Base-by-base conservation (phyloP, 257 asterid genomes). In the Orobanche coerulescens region DNA sequence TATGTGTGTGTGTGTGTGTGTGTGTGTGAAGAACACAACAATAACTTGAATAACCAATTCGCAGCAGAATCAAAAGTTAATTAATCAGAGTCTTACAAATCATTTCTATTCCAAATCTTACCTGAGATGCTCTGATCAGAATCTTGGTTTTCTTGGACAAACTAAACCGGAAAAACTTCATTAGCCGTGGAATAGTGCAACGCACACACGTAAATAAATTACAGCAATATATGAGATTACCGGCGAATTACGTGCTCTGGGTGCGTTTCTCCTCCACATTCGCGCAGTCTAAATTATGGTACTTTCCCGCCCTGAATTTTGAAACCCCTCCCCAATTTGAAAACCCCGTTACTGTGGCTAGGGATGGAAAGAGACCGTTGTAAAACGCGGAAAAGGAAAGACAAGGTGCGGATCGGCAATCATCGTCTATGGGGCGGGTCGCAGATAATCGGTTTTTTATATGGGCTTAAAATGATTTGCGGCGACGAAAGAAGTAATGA, bases 91-190 rank as follows among this genome's bases (percentile, higher is more conserved):
- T n/a, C n/a, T n/a, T n/a, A n/a, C n/a, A n/a, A n/a, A n/a, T n/a
- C n/a, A n/a, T n/a, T n/a, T 2, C 7, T 30, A 30, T 2, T 30
- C 3, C 47, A 61, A 16, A 51, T 36, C 43, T 74, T 75, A 85
- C 96, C 96, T 4, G 96, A 82, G 50, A 85, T 70, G 74, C 94
- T 85, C 82, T 72, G 94, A 75, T 88, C 94, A 37, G 94, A 83
- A 72, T 82, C 88, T 26, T 64, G 73, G 48, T 70, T 75, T 18
- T 62, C 76, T 73, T 66, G 71, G 55, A 69, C 62, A 23, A 48
- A 42, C 69, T 64, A 30, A 78, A 24, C 74, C 23, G 62, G 22
- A 15, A 14, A 59, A 61, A 51, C 44, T 54, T 20, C 19, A 24
- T 52, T 57, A 56, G 74, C 74, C 18, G 54, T 51, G 43, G 30